Evolutionary conservation across 2,329 filamentous ascomycete genomes (phyloP).

Genomic region (Colletotrichum falcatum): DNA sequence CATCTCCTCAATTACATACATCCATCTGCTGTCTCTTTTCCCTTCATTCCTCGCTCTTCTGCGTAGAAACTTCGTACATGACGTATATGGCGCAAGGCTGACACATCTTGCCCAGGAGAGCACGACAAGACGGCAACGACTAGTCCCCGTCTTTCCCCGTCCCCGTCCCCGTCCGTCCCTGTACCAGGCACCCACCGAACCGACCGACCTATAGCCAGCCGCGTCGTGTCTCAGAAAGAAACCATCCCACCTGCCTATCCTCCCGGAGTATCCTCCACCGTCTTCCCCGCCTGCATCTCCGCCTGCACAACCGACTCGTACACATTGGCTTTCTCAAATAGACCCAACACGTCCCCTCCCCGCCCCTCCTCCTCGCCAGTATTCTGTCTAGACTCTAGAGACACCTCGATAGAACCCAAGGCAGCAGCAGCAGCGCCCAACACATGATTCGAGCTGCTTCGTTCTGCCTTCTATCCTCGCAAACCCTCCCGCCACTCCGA

Average conservation of each 20-base stretch:
- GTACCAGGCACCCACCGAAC: conserved; percentile 24
- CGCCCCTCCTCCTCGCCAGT: background rate
- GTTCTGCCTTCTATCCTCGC: conserved; percentile 6
- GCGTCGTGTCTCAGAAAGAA: conserved; percentile 22
- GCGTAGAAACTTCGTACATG: conserved; percentile 3
- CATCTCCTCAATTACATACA: background rate
- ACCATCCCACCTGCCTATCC: background rate
- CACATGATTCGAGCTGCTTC: conserved; percentile 10
- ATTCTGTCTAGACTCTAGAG: background rate
- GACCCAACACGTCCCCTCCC: background rate
- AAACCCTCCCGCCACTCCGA: conserved; percentile 9
- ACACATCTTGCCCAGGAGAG: conserved; percentile 19
- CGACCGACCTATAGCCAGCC: conserved; percentile 7
- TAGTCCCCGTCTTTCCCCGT: conserved; percentile 38
- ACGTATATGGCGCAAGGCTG: conserved; percentile 39
- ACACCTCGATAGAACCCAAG: background rate
- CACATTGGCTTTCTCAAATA: background rate
- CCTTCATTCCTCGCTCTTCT: background rate
- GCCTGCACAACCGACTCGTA: background rate
- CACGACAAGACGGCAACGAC: background rate
- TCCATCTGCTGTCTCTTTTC: too few species aligned
- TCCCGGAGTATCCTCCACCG: background rate
- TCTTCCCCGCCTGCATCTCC: background rate
- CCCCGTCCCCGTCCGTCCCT: conserved; percentile 12
- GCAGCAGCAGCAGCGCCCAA: background rate